These are phyloP conservation scores for Berberis thunbergii DNA, from an alignment of 164 flowering plant species.

Conservation along the genomic window DNA sequence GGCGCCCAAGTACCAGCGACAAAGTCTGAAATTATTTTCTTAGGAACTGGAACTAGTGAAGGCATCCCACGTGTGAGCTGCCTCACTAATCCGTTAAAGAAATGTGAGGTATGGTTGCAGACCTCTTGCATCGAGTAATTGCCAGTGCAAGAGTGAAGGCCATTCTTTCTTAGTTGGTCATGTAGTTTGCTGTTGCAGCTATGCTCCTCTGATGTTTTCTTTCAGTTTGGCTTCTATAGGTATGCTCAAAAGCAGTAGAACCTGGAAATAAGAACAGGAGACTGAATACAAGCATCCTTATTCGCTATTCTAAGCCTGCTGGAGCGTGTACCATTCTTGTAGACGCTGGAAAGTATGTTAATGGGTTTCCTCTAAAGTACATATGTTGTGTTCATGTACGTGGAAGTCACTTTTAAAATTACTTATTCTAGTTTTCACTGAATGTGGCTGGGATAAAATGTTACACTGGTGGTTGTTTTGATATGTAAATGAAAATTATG, in stretches of 20 bases:
- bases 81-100: constrained; percentile 75
- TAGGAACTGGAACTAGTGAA: constrained; percentile 99
- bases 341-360: constrained; percentile 94
- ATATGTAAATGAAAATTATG: too few species aligned
- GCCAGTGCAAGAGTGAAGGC: background rate
- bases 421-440: too few species aligned
- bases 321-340: constrained; percentile 60
- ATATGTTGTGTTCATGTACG: background rate
- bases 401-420: too few species aligned
- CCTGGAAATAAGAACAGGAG: constrained; percentile 79
- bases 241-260: constrained; percentile 71
- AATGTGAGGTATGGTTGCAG: constrained; percentile 48
- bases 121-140: constrained; percentile 1
- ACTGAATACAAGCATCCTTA: constrained; percentile 82
- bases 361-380: background rate
- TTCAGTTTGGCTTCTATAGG: constrained; percentile 32
- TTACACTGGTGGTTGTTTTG: too few species aligned
- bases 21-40: constrained; percentile 71
- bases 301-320: constrained; percentile 41
- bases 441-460: too few species aligned
- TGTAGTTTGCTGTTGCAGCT: background rate
- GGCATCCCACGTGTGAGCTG: constrained; percentile 99
- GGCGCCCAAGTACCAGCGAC: constrained; percentile 18
- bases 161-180: background rate
- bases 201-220: background rate